Conservation (phyloP, 306 rosid genomes). For the Cucumis melo region DNA sequence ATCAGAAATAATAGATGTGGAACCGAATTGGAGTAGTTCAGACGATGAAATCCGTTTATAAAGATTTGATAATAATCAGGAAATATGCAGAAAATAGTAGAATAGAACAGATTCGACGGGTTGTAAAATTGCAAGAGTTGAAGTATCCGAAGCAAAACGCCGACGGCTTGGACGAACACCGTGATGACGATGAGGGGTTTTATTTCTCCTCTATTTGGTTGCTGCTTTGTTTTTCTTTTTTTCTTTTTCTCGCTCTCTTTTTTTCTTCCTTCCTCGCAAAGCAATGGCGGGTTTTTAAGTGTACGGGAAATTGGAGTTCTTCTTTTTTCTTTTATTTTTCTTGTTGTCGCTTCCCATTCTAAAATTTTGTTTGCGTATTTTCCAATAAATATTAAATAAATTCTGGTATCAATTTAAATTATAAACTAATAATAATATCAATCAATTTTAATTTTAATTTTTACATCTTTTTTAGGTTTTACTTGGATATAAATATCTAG, state of each 20-base stretch:
- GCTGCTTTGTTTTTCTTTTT: background rate
- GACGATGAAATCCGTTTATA: background rate
- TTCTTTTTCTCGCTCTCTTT: no score
- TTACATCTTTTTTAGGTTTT: no score
- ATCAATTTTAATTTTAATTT: no score
- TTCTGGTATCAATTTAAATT: no score
- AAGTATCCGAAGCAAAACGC: constrained; percentile 1
- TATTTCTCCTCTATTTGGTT: background rate
- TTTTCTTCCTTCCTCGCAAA: background rate
- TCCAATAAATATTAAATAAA: no score
- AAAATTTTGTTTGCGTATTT: no score
- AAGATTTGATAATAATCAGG: background rate
- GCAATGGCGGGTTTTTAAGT: background rate
- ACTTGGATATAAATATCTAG: no score
- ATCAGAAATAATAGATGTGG: background rate
- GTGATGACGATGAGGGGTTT: background rate
- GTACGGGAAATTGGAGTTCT: no score
- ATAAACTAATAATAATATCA: no score
- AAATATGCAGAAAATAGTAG: background rate
- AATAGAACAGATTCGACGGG: background rate
- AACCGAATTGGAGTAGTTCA: background rate
- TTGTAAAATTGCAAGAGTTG: background rate
- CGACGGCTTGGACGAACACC: background rate
- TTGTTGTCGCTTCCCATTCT: no score
- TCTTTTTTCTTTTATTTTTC: no score